These are phyloP conservation scores for Hygrocybe punicea DNA, from an alignment of 768 basidiomycete genomes.

Conservation along the genomic window DNA sequence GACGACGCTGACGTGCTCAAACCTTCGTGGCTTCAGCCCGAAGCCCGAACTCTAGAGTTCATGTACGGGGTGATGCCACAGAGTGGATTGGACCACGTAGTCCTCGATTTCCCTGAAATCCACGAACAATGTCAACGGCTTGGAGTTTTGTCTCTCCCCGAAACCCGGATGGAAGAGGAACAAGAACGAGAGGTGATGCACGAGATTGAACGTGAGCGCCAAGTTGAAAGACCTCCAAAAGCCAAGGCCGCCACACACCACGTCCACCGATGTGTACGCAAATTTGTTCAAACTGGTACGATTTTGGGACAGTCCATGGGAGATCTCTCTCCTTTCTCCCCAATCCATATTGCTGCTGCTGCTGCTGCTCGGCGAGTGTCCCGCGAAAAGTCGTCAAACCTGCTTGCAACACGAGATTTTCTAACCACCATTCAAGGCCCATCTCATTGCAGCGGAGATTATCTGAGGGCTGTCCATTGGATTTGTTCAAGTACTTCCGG, in stretches of 20 bases:
- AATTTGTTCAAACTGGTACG: slow-evolving; percentile 30
- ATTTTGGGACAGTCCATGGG: slow-evolving; percentile 19
- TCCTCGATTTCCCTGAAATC: slow-evolving; percentile 18
- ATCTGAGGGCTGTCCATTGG: slow-evolving; percentile 44
- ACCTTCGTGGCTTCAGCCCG: slow-evolving; percentile 38
- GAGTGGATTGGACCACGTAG: slow-evolving; percentile 1
- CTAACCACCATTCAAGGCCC: slow-evolving; percentile 23
- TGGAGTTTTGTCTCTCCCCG: slow-evolving; percentile 21
- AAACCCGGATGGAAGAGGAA: slow-evolving; percentile 41
- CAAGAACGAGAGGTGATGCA: slow-evolving; percentile 48
- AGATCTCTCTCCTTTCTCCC: slow-evolving; percentile 14
- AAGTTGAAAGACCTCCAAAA: slow-evolving; percentile 36
- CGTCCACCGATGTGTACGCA: slow-evolving; percentile 23
- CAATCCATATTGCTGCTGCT: slow-evolving; percentile 9
- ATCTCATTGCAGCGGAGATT: slow-evolving; percentile 15
- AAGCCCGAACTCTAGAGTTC: slow-evolving; percentile 35
- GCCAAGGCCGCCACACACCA: slow-evolving; percentile 26
- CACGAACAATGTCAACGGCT: slow-evolving; percentile 24
- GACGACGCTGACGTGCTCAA: slow-evolving; percentile 10
- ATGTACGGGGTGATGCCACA: slow-evolving; percentile 26
- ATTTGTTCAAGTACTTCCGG: slow-evolving; percentile 28
- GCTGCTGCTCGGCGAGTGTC: slow-evolving; percentile 8
- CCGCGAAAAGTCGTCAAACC: slow-evolving; percentile 17
- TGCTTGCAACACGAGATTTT: slow-evolving; percentile 38
- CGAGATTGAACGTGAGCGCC: slow-evolving; percentile 42